These are phyloP conservation scores for Alnus rubra DNA, from an alignment of 306 rosid genomes.

Conservation along the genomic window DNA sequence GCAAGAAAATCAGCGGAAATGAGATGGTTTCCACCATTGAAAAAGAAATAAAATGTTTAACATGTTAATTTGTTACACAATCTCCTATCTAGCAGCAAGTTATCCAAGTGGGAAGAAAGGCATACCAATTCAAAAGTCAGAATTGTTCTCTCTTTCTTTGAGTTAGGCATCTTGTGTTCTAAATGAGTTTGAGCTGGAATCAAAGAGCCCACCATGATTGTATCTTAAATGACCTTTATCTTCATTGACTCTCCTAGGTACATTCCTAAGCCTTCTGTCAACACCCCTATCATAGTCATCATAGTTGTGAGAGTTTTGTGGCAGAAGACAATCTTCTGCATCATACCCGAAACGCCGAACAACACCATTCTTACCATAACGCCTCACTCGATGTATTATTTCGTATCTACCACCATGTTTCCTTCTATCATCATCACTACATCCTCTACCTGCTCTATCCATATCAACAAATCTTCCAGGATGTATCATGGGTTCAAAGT, in stretches of 20 bases:
- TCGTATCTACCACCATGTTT: conserved; percentile 19
- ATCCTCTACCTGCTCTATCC: conserved; percentile 23
- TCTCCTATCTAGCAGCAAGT: background rate
- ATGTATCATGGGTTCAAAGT: conserved; percentile 25
- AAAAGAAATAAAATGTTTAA: too few relatives aligned
- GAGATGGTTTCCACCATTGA: too few relatives aligned
- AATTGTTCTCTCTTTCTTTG: background rate
- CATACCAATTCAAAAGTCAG: background rate
- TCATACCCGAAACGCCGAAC: conserved; percentile 33
- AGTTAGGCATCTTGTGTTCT: conserved; percentile 1
- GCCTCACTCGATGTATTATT: too few relatives aligned
- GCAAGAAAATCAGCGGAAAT: too few relatives aligned
- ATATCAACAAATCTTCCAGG: conserved; percentile 28
- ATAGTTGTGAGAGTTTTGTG: conserved; percentile 26
- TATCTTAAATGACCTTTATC: conserved; percentile 24
- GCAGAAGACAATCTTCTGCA: conserved; percentile 26
- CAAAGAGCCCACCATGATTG: background rate
- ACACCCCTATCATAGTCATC: conserved; percentile 16
- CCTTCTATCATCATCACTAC: conserved; percentile 35
- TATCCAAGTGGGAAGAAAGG: background rate
- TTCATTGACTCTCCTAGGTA: conserved; percentile 14
- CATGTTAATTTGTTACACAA: background rate
- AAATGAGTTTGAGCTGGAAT: conserved; percentile 11
- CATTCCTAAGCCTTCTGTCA: conserved; percentile 24
- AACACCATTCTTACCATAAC: conserved; percentile 16